These are phyloP conservation scores for Syncephalastrum monosporum DNA, from an alignment of 371 early-diverging fungal species.

Conservation along the genomic window DNA sequence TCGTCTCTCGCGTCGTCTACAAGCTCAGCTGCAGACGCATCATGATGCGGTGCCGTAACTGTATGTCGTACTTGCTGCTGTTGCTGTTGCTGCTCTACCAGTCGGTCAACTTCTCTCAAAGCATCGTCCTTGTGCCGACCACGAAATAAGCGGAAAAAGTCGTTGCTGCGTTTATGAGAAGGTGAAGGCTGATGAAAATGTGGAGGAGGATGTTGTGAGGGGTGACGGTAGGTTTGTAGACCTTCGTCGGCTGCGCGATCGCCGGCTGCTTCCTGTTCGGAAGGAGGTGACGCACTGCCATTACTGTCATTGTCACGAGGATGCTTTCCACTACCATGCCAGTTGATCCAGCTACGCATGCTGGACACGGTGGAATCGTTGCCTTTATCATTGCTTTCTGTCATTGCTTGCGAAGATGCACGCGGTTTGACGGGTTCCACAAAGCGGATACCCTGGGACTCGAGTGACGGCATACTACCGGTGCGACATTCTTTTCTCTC, in stretches of 20 bases:
- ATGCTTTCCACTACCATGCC: conserved; percentile 9
- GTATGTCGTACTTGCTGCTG: not conserved
- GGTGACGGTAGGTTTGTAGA: conserved; percentile 5
- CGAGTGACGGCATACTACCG: conserved; percentile 4
- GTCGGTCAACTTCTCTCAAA: too few species aligned
- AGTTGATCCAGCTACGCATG: conserved; percentile 27
- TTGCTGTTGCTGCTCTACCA: not conserved
- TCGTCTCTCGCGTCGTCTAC: not conserved
- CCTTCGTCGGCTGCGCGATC: not conserved
- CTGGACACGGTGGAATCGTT: conserved; percentile 39
- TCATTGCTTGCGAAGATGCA: conserved; percentile 9
- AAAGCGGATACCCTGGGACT: conserved; percentile 44
- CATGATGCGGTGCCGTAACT: not conserved
- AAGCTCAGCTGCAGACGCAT: not conserved
- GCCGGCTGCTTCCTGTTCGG: too few species aligned
- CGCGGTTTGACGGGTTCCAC: conserved; percentile 50
- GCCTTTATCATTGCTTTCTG: conserved; percentile 17
- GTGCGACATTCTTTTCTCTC: not conserved
- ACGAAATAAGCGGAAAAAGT: too few species aligned
- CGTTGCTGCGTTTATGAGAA: too few species aligned
- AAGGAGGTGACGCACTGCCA: not conserved
- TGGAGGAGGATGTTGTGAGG: too few species aligned
- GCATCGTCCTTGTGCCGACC: too few species aligned
- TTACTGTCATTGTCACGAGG: not conserved
- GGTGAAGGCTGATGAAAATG: too few species aligned